Conservation (phyloP, 106 monocot species). For the Dioscorea dumetorum region DNA sequence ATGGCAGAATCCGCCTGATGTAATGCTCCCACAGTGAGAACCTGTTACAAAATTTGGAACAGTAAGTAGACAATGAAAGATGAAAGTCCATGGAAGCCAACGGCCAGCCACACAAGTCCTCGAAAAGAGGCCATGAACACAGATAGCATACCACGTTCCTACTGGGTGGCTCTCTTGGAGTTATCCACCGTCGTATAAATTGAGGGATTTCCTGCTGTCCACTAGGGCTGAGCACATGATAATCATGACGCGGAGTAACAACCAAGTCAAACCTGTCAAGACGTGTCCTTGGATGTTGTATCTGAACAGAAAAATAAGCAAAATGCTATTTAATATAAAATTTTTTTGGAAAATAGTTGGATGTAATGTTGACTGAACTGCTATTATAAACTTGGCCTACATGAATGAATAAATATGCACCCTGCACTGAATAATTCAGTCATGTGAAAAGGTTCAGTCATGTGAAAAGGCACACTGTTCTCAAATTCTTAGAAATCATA, state of each 20-base stretch:
- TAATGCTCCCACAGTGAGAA: constrained; percentile 79
- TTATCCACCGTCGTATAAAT: constrained; percentile 66
- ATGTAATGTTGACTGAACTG: no score
- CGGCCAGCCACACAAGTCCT: neutral
- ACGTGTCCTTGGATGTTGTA: constrained; percentile 88
- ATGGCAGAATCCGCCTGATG: constrained; percentile 81
- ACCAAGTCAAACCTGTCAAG: constrained; percentile 87
- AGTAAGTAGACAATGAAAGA: neutral
- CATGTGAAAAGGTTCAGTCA: no score
- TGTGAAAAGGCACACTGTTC: no score
- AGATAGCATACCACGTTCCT: constrained; percentile 72
- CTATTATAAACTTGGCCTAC: no score
- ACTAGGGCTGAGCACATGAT: constrained; percentile 74
- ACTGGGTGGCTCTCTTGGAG: constrained; percentile 82
- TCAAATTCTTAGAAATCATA: no score
- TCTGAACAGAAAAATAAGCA: constrained; percentile 35
- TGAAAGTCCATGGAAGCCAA: neutral
- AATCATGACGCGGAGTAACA: constrained; percentile 91
- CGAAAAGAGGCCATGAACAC: neutral
- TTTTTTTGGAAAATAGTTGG: no score
- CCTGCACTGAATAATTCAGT: no score
- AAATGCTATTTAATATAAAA: neutral
- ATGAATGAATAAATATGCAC: no score
- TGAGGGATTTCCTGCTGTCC: constrained; percentile 84
- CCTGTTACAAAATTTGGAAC: constrained; percentile 23